Evolutionary conservation across 768 basidiomycete genomes (phyloP), one percentile per base, ranked within the genome.

Genomic region (Chalciporus chontae): DNA sequence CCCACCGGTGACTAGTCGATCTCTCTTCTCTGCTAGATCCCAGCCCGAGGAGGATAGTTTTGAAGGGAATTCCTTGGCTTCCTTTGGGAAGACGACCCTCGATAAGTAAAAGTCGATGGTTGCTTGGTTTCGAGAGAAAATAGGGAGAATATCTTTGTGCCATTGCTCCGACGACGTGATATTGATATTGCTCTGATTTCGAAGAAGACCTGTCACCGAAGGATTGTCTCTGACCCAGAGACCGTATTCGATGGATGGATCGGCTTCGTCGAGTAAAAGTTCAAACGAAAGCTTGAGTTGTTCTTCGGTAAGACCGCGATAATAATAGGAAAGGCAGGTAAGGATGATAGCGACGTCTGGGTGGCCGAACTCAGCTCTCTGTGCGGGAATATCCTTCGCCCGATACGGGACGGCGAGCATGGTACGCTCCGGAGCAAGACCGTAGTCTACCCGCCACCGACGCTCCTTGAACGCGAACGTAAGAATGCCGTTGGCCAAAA

Each of bases 361-460:
- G 40, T 74, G 71, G 5, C 68, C 69, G 32, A 72, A 72, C 17
- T 74, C 71, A n/a, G 71, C 71, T 23, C 66, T 57, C 38, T 57
- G 52, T 7, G 72, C 58, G 0, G 71, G 71, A 17, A 70, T 55
- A 19, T 74, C 73, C 46, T 69, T 72, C 0, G 71, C 73, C 2
- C 71, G 57, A 21, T 72, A 72, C 0, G 71, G 71, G 1, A 72
- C 73, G 0, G 71, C 71, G 4, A 72, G 53, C 57, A 61, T 55
- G 0, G 72, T 71, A 14, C 71, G 67, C 15, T 36, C 5, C 6
- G 50, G 61, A 36, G 69, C 52, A 14, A 69, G 67, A 3, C 71
- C 71, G 54, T 69, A 74, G 46, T 73, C 67, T 8, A 74, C 73
- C 3, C 72, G 48, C 71, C 71, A 72, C 19, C 73, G 58, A 18